phyloP scores from a whole-genome alignment of 257 asterid species.

The Asclepias syriaca region DNA sequence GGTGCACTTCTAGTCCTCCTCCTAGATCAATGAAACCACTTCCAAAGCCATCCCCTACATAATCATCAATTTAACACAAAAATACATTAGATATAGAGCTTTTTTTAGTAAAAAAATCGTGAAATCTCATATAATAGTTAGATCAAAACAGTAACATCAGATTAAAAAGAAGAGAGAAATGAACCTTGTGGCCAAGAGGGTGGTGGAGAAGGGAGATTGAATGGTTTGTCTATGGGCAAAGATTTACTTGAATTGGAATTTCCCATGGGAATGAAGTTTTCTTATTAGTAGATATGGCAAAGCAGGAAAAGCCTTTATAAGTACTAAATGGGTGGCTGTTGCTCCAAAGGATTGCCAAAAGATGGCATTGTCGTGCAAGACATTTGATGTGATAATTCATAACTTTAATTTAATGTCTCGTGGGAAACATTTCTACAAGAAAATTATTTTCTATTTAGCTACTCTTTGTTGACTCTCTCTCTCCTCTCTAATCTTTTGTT shows the following conservation, averaged over 20 bases:
- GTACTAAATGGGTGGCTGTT: not conserved
- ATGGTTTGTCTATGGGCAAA: slow-evolving; percentile 54
- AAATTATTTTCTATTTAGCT: not conserved
- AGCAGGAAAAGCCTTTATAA: not conserved
- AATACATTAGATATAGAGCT: not conserved
- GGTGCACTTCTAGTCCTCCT: slow-evolving; percentile 63
- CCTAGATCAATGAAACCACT: slow-evolving; percentile 68
- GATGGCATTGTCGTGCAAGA: not conserved
- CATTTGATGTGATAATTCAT: not conserved
- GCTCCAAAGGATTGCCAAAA: not conserved
- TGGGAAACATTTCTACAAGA: not conserved
- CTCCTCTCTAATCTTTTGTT: too few relatives aligned
- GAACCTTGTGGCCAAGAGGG: slow-evolving; percentile 65
- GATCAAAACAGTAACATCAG: not conserved
- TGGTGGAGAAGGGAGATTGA: slow-evolving; percentile 61
- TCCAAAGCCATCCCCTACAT: slow-evolving; percentile 49
- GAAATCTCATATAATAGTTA: too few relatives aligned
- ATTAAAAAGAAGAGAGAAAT: not conserved
- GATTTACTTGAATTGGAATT: slow-evolving; percentile 14
- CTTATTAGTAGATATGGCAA: too few relatives aligned
- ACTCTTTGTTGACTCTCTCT: not conserved
- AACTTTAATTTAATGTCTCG: not conserved
- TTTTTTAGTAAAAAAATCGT: not conserved
- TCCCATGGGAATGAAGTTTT: not conserved
- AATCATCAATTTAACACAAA: not conserved